Percentiles rank a stretch among this genome's conserved stretches.
Evolutionary conservation across 768 basidiomycete species (phyloP).

Genomic region (Russula sp.): DNA sequence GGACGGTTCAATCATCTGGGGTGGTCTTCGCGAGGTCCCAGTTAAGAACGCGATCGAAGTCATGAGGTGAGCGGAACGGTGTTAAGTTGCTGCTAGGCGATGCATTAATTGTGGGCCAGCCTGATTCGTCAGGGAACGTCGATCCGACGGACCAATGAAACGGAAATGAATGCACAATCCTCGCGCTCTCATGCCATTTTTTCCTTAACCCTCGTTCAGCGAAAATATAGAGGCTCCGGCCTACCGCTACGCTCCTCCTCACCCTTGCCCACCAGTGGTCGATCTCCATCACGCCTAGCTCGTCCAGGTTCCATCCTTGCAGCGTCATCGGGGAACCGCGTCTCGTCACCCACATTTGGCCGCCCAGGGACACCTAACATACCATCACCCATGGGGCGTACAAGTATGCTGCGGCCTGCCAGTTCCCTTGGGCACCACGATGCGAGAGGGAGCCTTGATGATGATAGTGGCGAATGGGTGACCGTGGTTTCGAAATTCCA

Average conservation of each 20-base stretch:
- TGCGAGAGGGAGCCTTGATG: slow-evolving; percentile 35
- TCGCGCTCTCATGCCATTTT: slow-evolving; percentile 99
- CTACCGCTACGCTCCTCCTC: slow-evolving; percentile 69
- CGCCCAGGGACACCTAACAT: slow-evolving; percentile 78
- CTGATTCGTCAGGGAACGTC: slow-evolving; percentile 85
- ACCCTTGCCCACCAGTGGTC: slow-evolving; percentile 63
- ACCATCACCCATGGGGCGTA: slow-evolving; percentile 63
- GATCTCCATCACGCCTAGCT: slow-evolving; percentile 70
- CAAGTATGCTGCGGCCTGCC: slow-evolving; percentile 55
- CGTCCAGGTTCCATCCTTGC: slow-evolving; percentile 76
- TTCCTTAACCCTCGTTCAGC: slow-evolving; percentile 89
- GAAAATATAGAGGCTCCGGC: slow-evolving; percentile 69
- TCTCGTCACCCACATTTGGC: slow-evolving; percentile 72
- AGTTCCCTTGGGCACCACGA: slow-evolving; percentile 48
- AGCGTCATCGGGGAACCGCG: slow-evolving; percentile 37
- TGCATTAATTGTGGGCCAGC: slow-evolving; percentile 35
- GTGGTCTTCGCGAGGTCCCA: slow-evolving; percentile 84
- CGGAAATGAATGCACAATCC: slow-evolving; percentile 98
- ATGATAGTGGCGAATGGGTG: slow-evolving; percentile 75
- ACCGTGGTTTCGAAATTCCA: slow-evolving; percentile 95
- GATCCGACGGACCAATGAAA: slow-evolving; percentile 91
- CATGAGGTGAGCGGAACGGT: slow-evolving; percentile 65
- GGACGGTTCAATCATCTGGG: slow-evolving; percentile 95
- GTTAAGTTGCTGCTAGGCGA: slow-evolving; percentile 7
- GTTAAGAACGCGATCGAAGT: slow-evolving; percentile 84